Percentiles rank a stretch among this genome's conserved stretches.
These are phyloP conservation scores for Trypanosoma lewisi DNA, from an alignment of 208 protist genomes.

Conservation along the genomic window DNA sequence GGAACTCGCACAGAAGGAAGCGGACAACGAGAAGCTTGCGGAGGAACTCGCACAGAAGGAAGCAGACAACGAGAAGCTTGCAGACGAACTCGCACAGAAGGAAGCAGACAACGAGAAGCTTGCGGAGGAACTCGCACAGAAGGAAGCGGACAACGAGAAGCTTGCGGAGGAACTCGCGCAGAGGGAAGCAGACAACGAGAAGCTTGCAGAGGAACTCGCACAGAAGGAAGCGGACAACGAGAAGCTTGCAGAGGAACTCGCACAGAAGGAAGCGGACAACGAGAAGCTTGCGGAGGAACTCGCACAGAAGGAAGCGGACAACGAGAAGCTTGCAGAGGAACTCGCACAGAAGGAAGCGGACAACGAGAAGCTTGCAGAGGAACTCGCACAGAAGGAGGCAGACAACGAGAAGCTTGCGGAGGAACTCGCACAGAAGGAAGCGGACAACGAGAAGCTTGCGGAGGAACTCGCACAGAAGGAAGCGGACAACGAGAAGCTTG, in stretches of 20 bases:
- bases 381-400: neutral
- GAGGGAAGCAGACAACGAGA: neutral
- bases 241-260: constrained; percentile 22
- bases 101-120: neutral
- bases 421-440: neutral
- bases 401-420: neutral
- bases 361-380: neutral
- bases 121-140: neutral
- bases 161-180: neutral
- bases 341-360: neutral
- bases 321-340: neutral
- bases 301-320: neutral
- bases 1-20: neutral
- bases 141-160: neutral
- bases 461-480: neutral
- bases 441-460: neutral
- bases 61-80: neutral
- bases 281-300: neutral
- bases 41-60: neutral
- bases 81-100: neutral
- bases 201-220: neutral
- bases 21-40: neutral
- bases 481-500: neutral
- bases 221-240: neutral
- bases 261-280: constrained; percentile 1